Evolutionary conservation across 1,284 basidiomycete genomes (phyloP).

Genomic region (Agroathelia rolfsii): DNA sequence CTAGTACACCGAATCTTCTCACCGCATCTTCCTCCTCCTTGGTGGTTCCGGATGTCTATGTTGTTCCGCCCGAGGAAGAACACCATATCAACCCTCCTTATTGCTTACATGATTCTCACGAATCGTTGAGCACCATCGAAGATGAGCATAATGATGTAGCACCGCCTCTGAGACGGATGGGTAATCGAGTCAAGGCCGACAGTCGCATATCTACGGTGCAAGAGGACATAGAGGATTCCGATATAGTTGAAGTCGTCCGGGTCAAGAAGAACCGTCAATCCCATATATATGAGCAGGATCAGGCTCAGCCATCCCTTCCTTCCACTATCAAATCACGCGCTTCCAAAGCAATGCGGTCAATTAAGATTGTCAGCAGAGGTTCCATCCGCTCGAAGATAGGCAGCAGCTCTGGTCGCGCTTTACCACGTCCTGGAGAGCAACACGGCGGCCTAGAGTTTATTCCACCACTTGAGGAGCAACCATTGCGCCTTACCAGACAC

Average conservation of each 20-base stretch:
- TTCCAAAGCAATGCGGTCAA: constrained; percentile 49
- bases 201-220: constrained; percentile 18
- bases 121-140: constrained; percentile 18
- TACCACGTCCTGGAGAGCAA: too few relatives aligned
- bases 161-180: constrained; percentile 12
- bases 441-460: too few relatives aligned
- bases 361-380: constrained; percentile 41
- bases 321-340: constrained; percentile 40
- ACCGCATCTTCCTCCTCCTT: constrained; percentile 19
- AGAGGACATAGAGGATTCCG: constrained; percentile 24
- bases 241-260: constrained; percentile 61
- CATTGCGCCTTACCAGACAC: too few relatives aligned
- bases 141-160: constrained; percentile 20
- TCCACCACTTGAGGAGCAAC: too few relatives aligned
- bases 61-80: constrained; percentile 65
- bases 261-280: constrained; percentile 41
- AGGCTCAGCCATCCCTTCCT: constrained; percentile 15
- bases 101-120: constrained; percentile 55
- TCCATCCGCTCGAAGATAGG: constrained; percentile 24
- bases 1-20: constrained; percentile 16
- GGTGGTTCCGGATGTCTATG: constrained; percentile 57
- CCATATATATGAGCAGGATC: constrained; percentile 28
- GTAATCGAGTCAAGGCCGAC: constrained; percentile 19
- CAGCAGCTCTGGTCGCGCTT: constrained; percentile 25
- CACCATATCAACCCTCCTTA: constrained; percentile 42